phyloP scores from a whole-genome alignment of 495 filamentous ascomycete species.

The Sporormia fimetaria region DNA sequence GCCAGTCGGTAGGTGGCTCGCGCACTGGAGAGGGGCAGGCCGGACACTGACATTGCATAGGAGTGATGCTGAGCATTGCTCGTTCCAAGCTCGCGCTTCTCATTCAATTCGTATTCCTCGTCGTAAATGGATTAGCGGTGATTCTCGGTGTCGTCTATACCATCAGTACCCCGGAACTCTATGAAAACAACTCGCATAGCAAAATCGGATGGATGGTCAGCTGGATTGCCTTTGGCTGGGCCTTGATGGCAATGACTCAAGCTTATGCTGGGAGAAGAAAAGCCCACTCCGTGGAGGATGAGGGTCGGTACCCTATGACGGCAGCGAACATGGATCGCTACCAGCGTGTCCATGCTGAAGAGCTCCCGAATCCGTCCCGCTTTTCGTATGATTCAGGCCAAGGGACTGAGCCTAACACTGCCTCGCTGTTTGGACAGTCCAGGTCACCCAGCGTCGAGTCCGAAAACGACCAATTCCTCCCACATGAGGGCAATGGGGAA shows the following conservation, averaged over 20 bases:
- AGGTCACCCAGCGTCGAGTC: slow-evolving; percentile 45
- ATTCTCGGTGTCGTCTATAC: slow-evolving; percentile 70
- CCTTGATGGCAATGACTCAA: slow-evolving; percentile 46
- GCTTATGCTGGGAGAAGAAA: slow-evolving; percentile 36
- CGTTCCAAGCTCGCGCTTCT: slow-evolving; percentile 62
- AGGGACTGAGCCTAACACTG: slow-evolving; percentile 63
- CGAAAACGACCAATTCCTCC: slow-evolving; percentile 39
- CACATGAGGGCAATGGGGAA: slow-evolving; percentile 40
- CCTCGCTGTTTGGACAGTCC: slow-evolving; percentile 53
- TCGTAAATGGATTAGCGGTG: slow-evolving; percentile 58
- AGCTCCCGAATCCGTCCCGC: slow-evolving; percentile 41
- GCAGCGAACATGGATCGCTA: slow-evolving; percentile 55
- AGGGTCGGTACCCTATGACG: slow-evolving; percentile 55
- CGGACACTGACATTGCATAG: slow-evolving; percentile 34
- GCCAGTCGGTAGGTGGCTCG: slow-evolving; percentile 55
- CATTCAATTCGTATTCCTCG: slow-evolving; percentile 66
- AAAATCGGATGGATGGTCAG: slow-evolving; percentile 82
- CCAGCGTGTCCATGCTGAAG: slow-evolving; percentile 40
- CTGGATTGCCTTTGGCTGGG: slow-evolving; percentile 57
- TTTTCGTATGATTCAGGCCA: slow-evolving; percentile 84
- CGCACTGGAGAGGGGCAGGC: not conserved
- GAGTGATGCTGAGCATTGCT: slow-evolving; percentile 73
- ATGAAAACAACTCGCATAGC: slow-evolving; percentile 78
- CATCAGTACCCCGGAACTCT: slow-evolving; percentile 72
- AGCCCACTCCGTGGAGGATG: slow-evolving; percentile 37